Evolutionary conservation across 2,329 filamentous ascomycete genomes (phyloP).

Genomic region (Zymoseptoria ardabiliae): DNA sequence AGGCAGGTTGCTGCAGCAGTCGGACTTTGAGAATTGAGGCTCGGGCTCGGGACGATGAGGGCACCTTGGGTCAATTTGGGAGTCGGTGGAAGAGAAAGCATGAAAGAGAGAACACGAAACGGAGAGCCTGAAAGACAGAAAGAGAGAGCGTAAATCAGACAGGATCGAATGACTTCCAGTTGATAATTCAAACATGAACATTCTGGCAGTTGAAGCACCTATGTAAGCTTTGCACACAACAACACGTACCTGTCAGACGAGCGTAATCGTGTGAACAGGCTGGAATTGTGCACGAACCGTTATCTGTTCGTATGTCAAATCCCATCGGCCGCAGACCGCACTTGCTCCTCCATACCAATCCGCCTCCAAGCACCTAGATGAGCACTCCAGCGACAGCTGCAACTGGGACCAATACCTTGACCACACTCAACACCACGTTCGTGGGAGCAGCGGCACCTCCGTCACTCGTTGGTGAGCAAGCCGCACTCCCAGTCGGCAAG

Average conservation of each 20-base stretch:
- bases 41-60: neutral
- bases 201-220: too few relatives aligned
- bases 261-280: too few relatives aligned
- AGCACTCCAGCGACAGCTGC: neutral
- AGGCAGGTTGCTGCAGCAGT: slow-evolving; percentile 9
- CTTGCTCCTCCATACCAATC: neutral
- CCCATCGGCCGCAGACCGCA: too few relatives aligned
- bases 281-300: too few relatives aligned
- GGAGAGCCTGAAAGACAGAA: too few relatives aligned
- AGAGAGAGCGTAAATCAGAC: too few relatives aligned
- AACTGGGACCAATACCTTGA: neutral
- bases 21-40: slow-evolving; percentile 8
- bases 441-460: neutral
- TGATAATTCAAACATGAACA: too few relatives aligned
- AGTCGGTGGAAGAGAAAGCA: neutral
- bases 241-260: too few relatives aligned
- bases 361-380: neutral
- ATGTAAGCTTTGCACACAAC: too few relatives aligned
- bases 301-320: too few relatives aligned
- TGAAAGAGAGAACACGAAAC: neutral
- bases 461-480: neutral
- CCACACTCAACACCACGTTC: neutral
- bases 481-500: neutral
- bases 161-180: too few relatives aligned
- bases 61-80: neutral